A percentile compares a stretch with the other conserved stretches of the same genome.
phyloP scores from a whole-genome alignment of 495 filamentous ascomycete species.

The Massariosphaeria phaeospora region DNA sequence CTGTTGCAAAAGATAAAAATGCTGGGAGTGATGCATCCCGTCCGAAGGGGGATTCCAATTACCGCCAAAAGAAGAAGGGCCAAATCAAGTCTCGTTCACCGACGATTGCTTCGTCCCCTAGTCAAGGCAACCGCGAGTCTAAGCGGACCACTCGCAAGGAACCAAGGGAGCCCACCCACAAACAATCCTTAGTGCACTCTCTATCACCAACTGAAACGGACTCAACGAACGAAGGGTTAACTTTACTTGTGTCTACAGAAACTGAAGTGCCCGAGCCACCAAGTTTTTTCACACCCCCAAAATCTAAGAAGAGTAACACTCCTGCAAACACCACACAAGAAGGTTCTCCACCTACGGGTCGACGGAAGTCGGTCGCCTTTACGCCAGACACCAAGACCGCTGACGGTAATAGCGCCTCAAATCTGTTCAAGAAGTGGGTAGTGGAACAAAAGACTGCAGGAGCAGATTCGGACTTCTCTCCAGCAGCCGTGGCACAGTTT shows the following conservation, averaged over 20 bases:
- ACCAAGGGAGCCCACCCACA: too few relatives aligned
- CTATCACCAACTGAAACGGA: constrained; percentile 1
- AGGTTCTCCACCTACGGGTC: constrained; percentile 24
- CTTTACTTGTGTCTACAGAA: constrained; percentile 11
- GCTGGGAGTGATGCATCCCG: background rate
- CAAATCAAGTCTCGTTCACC: background rate
- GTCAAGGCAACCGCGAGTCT: background rate
- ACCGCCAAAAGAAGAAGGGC: constrained; percentile 26
- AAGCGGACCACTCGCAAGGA: background rate
- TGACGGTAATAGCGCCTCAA: constrained; percentile 48
- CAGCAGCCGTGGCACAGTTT: constrained; percentile 25
- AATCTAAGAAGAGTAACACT: background rate
- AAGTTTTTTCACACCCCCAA: background rate
- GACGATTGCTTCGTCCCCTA: background rate
- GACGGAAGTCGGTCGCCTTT: constrained; percentile 72
- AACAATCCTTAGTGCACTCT: too few relatives aligned
- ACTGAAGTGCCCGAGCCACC: constrained; percentile 1
- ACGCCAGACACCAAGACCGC: constrained; percentile 61
- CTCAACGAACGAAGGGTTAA: background rate
- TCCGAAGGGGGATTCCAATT: constrained; percentile 28
- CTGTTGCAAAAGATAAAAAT: background rate
- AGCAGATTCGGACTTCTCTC: constrained; percentile 29
- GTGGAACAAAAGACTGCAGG: constrained; percentile 36
- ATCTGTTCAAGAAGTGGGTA: constrained; percentile 44
- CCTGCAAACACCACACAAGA: background rate